Percentiles rank a stretch among this genome's conserved stretches.
These are phyloP conservation scores for Psilocybe azurescens DNA, from an alignment of 768 basidiomycete genomes.

Conservation along the genomic window DNA sequence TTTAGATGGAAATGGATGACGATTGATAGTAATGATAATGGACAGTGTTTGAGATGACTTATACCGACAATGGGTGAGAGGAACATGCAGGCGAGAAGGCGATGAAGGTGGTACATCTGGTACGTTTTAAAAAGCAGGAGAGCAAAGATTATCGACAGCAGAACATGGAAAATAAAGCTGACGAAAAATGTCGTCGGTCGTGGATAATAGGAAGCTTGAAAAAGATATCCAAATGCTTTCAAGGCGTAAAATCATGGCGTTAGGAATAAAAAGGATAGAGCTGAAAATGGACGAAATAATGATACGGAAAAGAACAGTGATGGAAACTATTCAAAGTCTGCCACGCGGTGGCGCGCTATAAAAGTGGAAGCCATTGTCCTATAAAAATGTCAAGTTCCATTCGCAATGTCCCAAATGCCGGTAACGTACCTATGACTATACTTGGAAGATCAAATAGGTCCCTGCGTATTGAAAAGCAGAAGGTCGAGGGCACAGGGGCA, in stretches of 20 bases:
- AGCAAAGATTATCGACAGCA: conserved; percentile 24
- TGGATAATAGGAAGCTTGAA: conserved; percentile 8
- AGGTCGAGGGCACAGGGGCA: conserved; percentile 86
- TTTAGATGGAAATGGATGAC: conserved; percentile 16
- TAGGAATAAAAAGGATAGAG: conserved; percentile 10
- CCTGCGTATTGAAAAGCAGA: conserved; percentile 94
- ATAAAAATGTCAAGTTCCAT: conserved; percentile 8
- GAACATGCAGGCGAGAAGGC: conserved; percentile 11
- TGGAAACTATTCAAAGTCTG: conserved; percentile 22
- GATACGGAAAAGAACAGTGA: conserved; percentile 27
- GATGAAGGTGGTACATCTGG: conserved; percentile 28
- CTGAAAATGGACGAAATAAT: conserved; percentile 17
- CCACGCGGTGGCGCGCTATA: conserved; percentile 43
- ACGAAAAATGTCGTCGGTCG: conserved; percentile 15
- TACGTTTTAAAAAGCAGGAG: conserved; percentile 24
- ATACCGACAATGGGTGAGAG: conserved; percentile 11
- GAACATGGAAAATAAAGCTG: conserved; percentile 17
- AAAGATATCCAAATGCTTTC: conserved; percentile 4
- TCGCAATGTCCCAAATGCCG: conserved; percentile 5
- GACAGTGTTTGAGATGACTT: conserved; percentile 17
- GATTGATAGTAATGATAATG: conserved; percentile 13
- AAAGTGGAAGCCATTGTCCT: conserved; percentile 90
- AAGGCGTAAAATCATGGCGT: conserved; percentile 1
- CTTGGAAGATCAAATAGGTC: conserved; percentile 92
- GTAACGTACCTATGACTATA: conserved; percentile 79